Conservation (phyloP, 352 stramenopile species). For the Phytophthora citricola region DNA sequence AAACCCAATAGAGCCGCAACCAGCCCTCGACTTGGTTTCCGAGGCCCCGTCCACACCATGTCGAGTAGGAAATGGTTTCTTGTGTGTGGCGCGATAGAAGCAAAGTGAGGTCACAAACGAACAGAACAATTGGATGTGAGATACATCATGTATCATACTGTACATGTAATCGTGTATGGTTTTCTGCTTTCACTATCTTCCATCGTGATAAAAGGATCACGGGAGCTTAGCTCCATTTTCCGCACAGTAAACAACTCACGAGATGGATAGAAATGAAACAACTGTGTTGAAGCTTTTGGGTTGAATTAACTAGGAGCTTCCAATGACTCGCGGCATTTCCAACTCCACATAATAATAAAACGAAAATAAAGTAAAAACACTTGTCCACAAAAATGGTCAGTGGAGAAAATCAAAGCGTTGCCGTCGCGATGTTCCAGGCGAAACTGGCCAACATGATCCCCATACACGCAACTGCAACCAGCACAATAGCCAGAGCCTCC, state of each 20-base stretch:
- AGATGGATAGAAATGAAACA: too few species aligned
- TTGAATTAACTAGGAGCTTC: conserved; percentile 27
- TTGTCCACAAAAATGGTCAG: conserved; percentile 16
- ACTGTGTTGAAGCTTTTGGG: too few species aligned
- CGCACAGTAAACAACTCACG: too few species aligned
- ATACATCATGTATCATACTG: background rate
- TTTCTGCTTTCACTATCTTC: too few species aligned
- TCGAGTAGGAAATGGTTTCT: background rate
- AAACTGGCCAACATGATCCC: conserved; percentile 36
- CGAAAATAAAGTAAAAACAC: conserved; percentile 28
- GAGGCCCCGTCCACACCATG: too few species aligned
- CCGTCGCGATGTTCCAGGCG: conserved; percentile 40
- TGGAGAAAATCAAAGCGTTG: conserved; percentile 19
- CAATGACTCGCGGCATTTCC: conserved; percentile 32
- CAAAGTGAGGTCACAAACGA: background rate
- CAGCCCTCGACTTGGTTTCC: conserved; percentile 13
- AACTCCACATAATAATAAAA: conserved; percentile 33
- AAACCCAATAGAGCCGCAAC: conserved; percentile 3
- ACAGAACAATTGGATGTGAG: background rate
- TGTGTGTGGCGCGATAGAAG: background rate
- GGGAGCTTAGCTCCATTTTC: too few species aligned
- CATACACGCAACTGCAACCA: conserved; percentile 25
- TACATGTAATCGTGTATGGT: conserved; percentile 4
- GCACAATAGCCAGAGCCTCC: conserved; percentile 35
- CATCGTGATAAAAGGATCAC: too few species aligned